Base-by-base conservation (phyloP, 1,139 yeast species). In the Kodamaea ohmeri region DNA sequence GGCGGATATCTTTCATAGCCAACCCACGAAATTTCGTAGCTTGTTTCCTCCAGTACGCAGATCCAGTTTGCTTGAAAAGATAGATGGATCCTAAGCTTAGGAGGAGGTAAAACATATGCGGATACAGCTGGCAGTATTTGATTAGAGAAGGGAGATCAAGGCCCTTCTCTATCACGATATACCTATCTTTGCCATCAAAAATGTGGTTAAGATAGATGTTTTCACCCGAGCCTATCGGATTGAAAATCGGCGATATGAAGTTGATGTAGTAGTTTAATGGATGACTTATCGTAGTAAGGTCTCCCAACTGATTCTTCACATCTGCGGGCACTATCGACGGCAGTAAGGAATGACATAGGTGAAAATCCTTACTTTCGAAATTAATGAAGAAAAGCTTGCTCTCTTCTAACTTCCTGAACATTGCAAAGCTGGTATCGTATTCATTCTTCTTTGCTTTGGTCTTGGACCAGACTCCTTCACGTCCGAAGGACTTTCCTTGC, bases 401-500 rank as follows among this genome's bases (percentile, higher is more conserved):
- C 14, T 55, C 43, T 19, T 41, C 43, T 31, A 57, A 42, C 6
- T 36, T 20, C 8, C 43, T 16, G 25, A 38, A 41, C 12, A 35
- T 20, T 4, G 27, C 37, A 1, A 20, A 13, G 11, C 31, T 31
- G 13, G 35, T 17, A 17, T 32, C 37, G 15, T 21, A 24, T 15
- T 39, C 36, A 2, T 46, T 38, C 20, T 46, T 39, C 31, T 40
- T 45, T 5, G 40, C 11, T 8, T 31, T 32, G 3, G 17, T 43
- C 40, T 52, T 55, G 9, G 48, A 37, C 60, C 65, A 58, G 4
- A 60, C 61, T 1, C 67, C 66, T 44, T 61, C 66, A 25, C 67
- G 42, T 2, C 67, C 67, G 45, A 61, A 61, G 26, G 49, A 46
- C 24, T 55, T 56, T 11, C 67, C 67, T 39, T 49, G 48, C 3